These are phyloP conservation scores for Rhamnella rubrinervis DNA, from an alignment of 331 rosid genomes.

Conservation along the genomic window DNA sequence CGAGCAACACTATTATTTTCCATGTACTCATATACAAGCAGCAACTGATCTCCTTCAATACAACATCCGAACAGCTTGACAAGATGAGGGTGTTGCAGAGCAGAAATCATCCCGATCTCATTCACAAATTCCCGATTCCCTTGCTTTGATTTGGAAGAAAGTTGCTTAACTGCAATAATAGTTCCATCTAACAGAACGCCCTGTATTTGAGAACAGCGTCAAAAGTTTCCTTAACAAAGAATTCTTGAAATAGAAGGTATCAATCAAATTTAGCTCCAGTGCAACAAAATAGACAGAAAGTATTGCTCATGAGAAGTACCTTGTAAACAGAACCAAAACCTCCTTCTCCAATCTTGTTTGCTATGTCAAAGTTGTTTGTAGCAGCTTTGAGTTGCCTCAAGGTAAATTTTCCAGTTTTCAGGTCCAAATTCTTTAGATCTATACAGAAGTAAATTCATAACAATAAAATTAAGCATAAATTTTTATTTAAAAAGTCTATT, in stretches of 20 bases:
- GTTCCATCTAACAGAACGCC: slow-evolving; percentile 55
- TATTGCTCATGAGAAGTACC: slow-evolving; percentile 32
- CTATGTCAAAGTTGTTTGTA: slow-evolving; percentile 57
- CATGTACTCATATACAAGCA: slow-evolving; percentile 61
- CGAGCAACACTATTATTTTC: slow-evolving; percentile 57
- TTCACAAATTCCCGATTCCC: slow-evolving; percentile 71
- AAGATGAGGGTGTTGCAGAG: slow-evolving; percentile 63
- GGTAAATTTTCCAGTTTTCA: slow-evolving; percentile 45
- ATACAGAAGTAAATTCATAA: slow-evolving; percentile 11
- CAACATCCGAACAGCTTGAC: slow-evolving; percentile 69
- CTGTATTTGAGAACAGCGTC: slow-evolving; percentile 32
- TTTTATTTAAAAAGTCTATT: not conserved
- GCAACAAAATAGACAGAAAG: not conserved
- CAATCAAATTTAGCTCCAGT: not conserved
- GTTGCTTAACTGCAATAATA: slow-evolving; percentile 56
- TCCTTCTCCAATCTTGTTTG: slow-evolving; percentile 73
- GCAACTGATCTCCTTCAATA: slow-evolving; percentile 52
- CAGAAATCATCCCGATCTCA: slow-evolving; percentile 70
- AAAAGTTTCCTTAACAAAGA: not conserved
- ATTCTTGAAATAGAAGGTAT: not conserved
- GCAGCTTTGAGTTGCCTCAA: slow-evolving; percentile 64
- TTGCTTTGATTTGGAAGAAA: slow-evolving; percentile 73
- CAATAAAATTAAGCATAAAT: not conserved
- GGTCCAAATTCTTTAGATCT: slow-evolving; percentile 52
- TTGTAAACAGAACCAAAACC: slow-evolving; percentile 88